These are phyloP conservation scores for Coprinellus micaceus DNA, from an alignment of 768 basidiomycete genomes.

Conservation along the genomic window DNA sequence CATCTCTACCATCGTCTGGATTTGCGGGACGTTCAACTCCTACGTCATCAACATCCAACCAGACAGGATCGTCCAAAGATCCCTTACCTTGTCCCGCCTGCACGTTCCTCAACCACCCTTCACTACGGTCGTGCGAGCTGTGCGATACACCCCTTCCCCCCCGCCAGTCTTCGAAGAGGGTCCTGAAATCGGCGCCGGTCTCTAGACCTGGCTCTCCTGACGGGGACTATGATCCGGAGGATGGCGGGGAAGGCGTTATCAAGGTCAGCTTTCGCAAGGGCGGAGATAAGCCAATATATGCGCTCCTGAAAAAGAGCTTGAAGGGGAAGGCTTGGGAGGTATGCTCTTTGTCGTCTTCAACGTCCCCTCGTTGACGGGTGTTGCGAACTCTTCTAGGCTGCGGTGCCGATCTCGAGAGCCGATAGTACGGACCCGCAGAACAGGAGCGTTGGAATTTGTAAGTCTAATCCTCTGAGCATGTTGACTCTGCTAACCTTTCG, in stretches of 20 bases:
- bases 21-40: slow-evolving; percentile 33
- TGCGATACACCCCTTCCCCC: slow-evolving; percentile 69
- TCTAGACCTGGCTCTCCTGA: slow-evolving; percentile 60
- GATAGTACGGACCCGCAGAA: too few relatives aligned
- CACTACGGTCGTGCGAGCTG: slow-evolving; percentile 75
- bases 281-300: slow-evolving; percentile 82
- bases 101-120: slow-evolving; percentile 88
- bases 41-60: slow-evolving; percentile 20
- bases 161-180: slow-evolving; percentile 13
- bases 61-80: slow-evolving; percentile 11
- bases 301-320: slow-evolving; percentile 65
- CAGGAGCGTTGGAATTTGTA: slow-evolving; percentile 15
- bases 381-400: too few relatives aligned
- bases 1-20: slow-evolving; percentile 38
- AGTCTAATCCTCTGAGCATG: background rate
- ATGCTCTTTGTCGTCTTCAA: background rate
- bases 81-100: slow-evolving; percentile 76
- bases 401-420: too few relatives aligned
- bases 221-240: slow-evolving; percentile 32
- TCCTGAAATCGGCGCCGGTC: slow-evolving; percentile 58
- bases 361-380: background rate
- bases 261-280: slow-evolving; percentile 90
- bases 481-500: slow-evolving; percentile 1
- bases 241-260: slow-evolving; percentile 43
- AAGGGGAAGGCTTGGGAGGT: slow-evolving; percentile 77